Base-by-base conservation (phyloP, 306 rosid species). In the Begonia loranthoides region DNA sequence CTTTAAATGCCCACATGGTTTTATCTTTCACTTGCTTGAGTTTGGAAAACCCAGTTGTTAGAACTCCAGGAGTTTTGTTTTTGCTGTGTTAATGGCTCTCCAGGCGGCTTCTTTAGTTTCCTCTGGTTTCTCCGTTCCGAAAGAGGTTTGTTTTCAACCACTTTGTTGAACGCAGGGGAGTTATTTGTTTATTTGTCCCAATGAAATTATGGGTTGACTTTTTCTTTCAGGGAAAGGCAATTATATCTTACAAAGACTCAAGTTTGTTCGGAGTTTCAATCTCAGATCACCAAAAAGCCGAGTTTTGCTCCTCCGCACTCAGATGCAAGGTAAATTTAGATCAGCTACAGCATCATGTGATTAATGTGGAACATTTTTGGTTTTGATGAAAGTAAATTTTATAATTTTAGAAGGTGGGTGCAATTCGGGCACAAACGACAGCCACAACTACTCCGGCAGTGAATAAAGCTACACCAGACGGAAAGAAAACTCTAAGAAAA, bases 401-500 rank as follows among this genome's bases (percentile, higher is more conserved):
- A 28, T 28, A 28, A 28, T 28, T 28, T 28, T 28, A 28, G 36
- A 77, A 59, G 12, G 5, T 41, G 11, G 75, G 79, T 38, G 66
- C 70, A 33, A 79, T 79, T 51, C 78, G 82, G 72, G 92, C 94
- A 0, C 94, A 92, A 59, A 79, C 80, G 52, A 51, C 48, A 9
- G 77, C 83, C 33, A 74, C 95, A 12, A 45, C 74, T 15, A 54
- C 81, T 61, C 96, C 99, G 41, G 70, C 84, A 56, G 75, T 79
- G 24, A 67, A 28, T 60, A 76, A 34, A 47, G 72, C 78, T 40
- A 34, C 86, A 49, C 55, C 86, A 34, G 99, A 80, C 54, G 88
- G 87, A 59, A 92, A 83, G 87, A 92, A 92, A 64, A 92, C 99
- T 40, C 66, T 92, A 41, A 79, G 96, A 60, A 80, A 86, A 60